These are phyloP conservation scores for Pistacia vera DNA, from an alignment of 345 rosid genomes.

Conservation along the genomic window DNA sequence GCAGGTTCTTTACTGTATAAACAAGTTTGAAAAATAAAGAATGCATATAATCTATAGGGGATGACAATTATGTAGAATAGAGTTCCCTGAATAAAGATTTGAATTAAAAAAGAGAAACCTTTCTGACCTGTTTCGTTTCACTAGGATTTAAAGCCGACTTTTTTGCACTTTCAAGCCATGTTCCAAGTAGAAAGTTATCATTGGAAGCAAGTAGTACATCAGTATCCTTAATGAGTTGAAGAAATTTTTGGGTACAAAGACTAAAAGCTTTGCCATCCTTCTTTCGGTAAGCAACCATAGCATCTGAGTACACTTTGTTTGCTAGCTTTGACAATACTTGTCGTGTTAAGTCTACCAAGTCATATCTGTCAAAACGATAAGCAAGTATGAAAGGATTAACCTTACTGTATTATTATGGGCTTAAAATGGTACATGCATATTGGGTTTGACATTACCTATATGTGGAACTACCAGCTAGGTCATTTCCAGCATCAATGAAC, in stretches of 20 bases:
- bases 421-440: not conserved
- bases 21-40: not conserved
- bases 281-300: constrained; percentile 54
- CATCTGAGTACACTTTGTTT: constrained; percentile 73
- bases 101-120: not conserved
- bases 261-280: constrained; percentile 54
- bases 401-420: not conserved
- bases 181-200: constrained; percentile 80
- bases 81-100: not conserved
- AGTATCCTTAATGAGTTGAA: constrained; percentile 73
- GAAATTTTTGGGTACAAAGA: constrained; percentile 47
- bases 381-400: not conserved
- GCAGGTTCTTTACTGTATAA: not conserved
- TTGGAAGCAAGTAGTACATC: constrained; percentile 80
- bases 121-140: constrained; percentile 74
- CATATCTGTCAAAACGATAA: constrained; percentile 60
- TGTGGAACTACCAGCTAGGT: constrained; percentile 62
- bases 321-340: constrained; percentile 94
- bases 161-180: constrained; percentile 92
- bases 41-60: not conserved
- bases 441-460: constrained; percentile 52
- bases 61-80: not conserved
- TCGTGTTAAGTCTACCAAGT: constrained; percentile 87
- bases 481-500: constrained; percentile 75
- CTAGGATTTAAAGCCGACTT: constrained; percentile 51